These are phyloP conservation scores for Globisporangium splendens DNA, from an alignment of 352 stramenopile species.

Conservation along the genomic window DNA sequence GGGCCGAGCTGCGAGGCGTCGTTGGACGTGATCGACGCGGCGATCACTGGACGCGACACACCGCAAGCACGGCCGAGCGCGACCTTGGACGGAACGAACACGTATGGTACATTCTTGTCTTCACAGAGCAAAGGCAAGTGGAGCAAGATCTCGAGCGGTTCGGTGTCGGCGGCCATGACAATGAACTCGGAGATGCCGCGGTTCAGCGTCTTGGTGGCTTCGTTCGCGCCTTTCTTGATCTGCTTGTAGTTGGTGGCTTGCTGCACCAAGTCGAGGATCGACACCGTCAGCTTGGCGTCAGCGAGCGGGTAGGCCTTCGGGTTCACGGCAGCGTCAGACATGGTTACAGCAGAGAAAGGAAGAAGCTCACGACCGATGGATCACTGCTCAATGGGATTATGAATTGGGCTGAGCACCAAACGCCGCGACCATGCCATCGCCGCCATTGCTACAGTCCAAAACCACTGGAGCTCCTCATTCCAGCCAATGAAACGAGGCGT, in stretches of 20 bases:
- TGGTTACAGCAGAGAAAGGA: constrained; percentile 13
- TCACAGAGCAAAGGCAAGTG: constrained; percentile 98
- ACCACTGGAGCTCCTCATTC: constrained; percentile 1
- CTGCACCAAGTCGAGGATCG: constrained; percentile 98
- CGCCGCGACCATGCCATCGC: neutral
- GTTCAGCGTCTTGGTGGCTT: constrained; percentile 99
- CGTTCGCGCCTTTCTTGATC: constrained; percentile 99
- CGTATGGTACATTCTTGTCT: constrained; percentile 96
- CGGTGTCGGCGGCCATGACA: constrained; percentile 99
- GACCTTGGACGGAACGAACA: constrained; percentile 96
- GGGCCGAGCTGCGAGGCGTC: constrained; percentile 98
- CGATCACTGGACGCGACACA: constrained; percentile 98
- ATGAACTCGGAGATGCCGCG: constrained; percentile 99
- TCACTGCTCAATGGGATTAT: constrained; percentile 71
- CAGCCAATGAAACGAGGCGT: neutral
- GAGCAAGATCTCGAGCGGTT: constrained; percentile 99
- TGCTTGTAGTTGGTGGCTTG: constrained; percentile 99
- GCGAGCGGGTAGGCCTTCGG: constrained; percentile 97
- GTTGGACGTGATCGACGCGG: constrained; percentile 98
- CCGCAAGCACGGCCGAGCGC: constrained; percentile 98
- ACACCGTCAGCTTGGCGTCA: constrained; percentile 97
- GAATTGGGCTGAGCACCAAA: constrained; percentile 8
- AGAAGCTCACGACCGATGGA: constrained; percentile 88
- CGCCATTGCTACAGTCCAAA: neutral
- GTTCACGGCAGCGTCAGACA: constrained; percentile 85